A percentile compares a stretch with the other conserved stretches of the same genome.
Evolutionary conservation across 371 early-diverging fungal species (phyloP).

Genomic region (Entomophthora muscae): DNA sequence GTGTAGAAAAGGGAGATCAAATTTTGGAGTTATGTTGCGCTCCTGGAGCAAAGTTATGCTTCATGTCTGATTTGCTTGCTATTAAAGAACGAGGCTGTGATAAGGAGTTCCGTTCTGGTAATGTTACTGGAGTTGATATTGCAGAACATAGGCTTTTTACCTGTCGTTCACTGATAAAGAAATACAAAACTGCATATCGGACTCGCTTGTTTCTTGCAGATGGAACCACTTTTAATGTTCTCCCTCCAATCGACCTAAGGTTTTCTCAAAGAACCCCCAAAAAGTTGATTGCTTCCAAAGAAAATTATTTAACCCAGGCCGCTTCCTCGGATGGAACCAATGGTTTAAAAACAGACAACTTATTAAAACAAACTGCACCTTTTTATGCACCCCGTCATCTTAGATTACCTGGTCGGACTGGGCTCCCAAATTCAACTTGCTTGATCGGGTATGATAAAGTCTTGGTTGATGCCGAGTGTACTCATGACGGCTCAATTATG

Average conservation of each 20-base stretch:
- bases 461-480: slow-evolving; percentile 92
- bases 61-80: slow-evolving; percentile 6
- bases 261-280: slow-evolving; percentile 8
- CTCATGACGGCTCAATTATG: slow-evolving; percentile 84
- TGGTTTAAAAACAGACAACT: not conserved
- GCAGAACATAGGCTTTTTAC: slow-evolving; percentile 49
- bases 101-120: slow-evolving; percentile 23
- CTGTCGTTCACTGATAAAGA: slow-evolving; percentile 42
- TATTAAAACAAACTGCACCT: slow-evolving; percentile 18
- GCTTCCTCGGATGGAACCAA: not conserved
- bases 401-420: slow-evolving; percentile 28
- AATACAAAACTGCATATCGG: slow-evolving; percentile 30
- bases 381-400: slow-evolving; percentile 64
- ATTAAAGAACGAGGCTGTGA: not conserved
- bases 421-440: too few relatives aligned
- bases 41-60: slow-evolving; percentile 20
- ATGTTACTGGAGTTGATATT: slow-evolving; percentile 86
- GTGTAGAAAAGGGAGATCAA: slow-evolving; percentile 39
- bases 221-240: slow-evolving; percentile 57
- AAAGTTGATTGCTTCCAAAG: too few relatives aligned
- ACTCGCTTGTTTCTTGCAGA: slow-evolving; percentile 51
- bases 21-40: slow-evolving; percentile 65
- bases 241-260: slow-evolving; percentile 43
- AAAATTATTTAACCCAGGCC: too few relatives aligned
- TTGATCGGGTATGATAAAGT: slow-evolving; percentile 60